Evolutionary conservation across 2,329 filamentous ascomycete species (phyloP).

Genomic region (Cladophialophora exuberans): DNA sequence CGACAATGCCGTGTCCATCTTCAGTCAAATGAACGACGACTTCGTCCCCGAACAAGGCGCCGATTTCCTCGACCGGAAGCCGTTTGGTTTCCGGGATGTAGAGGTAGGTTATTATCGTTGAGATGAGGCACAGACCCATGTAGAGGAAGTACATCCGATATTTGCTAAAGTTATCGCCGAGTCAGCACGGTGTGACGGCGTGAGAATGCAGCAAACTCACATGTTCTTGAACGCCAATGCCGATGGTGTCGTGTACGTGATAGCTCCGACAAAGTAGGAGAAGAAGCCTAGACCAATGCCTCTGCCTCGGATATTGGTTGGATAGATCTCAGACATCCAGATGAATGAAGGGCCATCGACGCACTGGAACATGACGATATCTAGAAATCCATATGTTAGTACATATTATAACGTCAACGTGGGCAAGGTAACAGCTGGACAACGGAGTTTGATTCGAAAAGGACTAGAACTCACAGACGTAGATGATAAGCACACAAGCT

Average conservation of each 20-base stretch:
- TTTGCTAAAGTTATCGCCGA: constrained; percentile 5
- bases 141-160: constrained; percentile 35
- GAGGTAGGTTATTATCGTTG: constrained; percentile 14
- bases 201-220: constrained; percentile 3
- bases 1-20: constrained; percentile 21
- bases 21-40: constrained; percentile 22
- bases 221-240: constrained; percentile 18
- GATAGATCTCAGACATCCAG: constrained; percentile 27
- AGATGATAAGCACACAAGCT: constrained; percentile 45
- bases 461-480: too few species aligned
- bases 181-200: neutral
- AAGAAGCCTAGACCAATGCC: constrained; percentile 25
- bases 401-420: too few species aligned
- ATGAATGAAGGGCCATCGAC: constrained; percentile 51
- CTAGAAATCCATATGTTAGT: too few species aligned
- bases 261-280: constrained; percentile 19
- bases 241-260: constrained; percentile 19
- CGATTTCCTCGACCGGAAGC: constrained; percentile 40
- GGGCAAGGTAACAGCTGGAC: too few species aligned
- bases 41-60: constrained; percentile 40
- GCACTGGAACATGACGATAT: constrained; percentile 40
- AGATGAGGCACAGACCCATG: constrained; percentile 20
- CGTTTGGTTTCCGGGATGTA: constrained; percentile 38
- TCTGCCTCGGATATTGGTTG: constrained; percentile 23
- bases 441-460: too few species aligned